phyloP scores from a whole-genome alignment of 1,139 yeast genomes.

The Spathaspora jeffriesii region DNA sequence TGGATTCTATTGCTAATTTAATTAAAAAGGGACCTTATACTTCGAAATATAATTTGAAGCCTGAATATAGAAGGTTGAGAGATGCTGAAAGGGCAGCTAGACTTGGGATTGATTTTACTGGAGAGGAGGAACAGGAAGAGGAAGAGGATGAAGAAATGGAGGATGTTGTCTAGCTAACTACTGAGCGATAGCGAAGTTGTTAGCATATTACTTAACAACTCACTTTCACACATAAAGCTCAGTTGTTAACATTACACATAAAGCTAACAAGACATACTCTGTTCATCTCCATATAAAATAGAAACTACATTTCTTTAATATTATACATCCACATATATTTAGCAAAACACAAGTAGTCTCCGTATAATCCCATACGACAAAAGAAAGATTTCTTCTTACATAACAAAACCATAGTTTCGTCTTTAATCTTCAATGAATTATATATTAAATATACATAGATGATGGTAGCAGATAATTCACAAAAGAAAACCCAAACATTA shows the following conservation, averaged over 20 bases:
- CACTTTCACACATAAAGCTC: too few relatives aligned
- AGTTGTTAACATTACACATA: too few relatives aligned
- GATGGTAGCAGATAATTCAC: conserved; percentile 6
- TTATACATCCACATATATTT: too few relatives aligned
- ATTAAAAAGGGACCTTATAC: conserved; percentile 97
- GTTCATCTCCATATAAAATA: too few relatives aligned
- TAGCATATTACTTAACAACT: too few relatives aligned
- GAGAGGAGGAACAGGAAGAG: conserved; percentile 44
- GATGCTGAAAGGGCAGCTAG: conserved; percentile 76
- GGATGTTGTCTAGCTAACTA: conserved; percentile 16
- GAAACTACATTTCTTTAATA: too few relatives aligned
- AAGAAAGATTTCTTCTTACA: too few relatives aligned
- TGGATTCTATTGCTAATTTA: conserved; percentile 86
- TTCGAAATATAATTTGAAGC: conserved; percentile 83
- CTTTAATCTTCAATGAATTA: conserved; percentile 5
- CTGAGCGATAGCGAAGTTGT: too few relatives aligned
- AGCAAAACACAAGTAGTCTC: too few relatives aligned
- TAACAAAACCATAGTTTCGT: neutral
- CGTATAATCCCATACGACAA: too few relatives aligned
- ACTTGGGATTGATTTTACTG: conserved; percentile 44
- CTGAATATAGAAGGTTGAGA: conserved; percentile 82
- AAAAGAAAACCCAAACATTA: neutral
- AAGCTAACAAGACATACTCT: too few relatives aligned
- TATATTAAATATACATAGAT: conserved; percentile 11
- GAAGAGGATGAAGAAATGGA: conserved; percentile 52